Evolutionary conservation across 352 stramenopile genomes (phyloP), one percentile per base, ranked within the genome.

Genomic region (Phytophthora brassicae): DNA sequence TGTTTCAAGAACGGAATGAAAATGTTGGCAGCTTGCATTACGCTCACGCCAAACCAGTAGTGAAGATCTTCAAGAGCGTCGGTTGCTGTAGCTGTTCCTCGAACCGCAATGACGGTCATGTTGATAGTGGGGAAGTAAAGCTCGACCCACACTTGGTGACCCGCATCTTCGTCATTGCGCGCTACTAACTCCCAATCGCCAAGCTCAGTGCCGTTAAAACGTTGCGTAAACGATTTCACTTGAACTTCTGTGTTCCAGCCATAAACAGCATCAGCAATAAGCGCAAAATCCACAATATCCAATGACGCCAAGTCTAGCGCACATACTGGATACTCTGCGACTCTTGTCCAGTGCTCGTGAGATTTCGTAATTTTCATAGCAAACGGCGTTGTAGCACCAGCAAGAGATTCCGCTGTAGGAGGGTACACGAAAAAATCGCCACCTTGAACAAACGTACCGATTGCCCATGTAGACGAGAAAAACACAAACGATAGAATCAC

Each of bases 1-100:
- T 95, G 85, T 62, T 92, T 95, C 36, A 95, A 66, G 65, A 95
- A 94, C 43, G 83, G 85, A 20, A 95, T 66, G 49, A 94, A 94
- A 44, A 91, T 79, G 71, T 94, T 90, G 3, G 82, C 84, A 5
- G 81, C 80, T 58, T 94, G 85, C 87, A 95, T 95, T 69, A 94
- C 84, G 46, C 71, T 88, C 46, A 95, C 86, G 17, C 85, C 87
- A 43, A 95, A 94, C 85, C 87, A 94, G 56, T 79, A 95, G 64
- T 95, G 85, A 17, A 95, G 68, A 48, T 95, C 87, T 45, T 95
- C 85, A 28, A 95, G 83, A 20, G 84, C 87, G 44, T 95, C 87
- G 0, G 84, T 88, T 13, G 80, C 86, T 11, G 86, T 92, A 24
- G 86, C 86, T 28, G 86, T 95, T 51, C 86, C 84, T 33, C 86